A percentile compares a stretch with the other conserved stretches of the same genome.
Evolutionary conservation across 2,329 filamentous ascomycete genomes (phyloP).

Genomic region (Cordyceps pruinosa): DNA sequence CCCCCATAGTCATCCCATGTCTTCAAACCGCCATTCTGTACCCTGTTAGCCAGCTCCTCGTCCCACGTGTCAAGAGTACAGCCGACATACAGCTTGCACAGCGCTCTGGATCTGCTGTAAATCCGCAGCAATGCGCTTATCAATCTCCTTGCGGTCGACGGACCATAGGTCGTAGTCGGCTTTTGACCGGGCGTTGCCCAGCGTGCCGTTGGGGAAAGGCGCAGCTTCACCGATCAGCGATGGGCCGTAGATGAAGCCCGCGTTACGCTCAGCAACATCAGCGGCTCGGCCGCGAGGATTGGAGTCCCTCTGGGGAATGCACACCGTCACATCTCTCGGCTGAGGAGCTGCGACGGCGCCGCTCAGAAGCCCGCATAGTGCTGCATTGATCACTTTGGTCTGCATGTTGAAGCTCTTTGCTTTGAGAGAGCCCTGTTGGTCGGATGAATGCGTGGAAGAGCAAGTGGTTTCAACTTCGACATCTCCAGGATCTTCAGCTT

Average conservation of each 20-base stretch:
- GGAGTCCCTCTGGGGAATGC: conserved; percentile 15
- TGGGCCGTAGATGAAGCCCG: conserved; percentile 16
- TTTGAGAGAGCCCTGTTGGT: too few relatives aligned
- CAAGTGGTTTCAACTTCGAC: too few relatives aligned
- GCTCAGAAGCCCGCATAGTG: background rate
- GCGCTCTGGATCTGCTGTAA: conserved; percentile 7
- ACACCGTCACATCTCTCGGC: background rate
- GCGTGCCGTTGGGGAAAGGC: conserved; percentile 17
- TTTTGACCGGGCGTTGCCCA: conserved; percentile 15
- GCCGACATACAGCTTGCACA: conserved; percentile 6
- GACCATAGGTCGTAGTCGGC: conserved; percentile 15
- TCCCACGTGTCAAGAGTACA: too few relatives aligned
- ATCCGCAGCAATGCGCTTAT: conserved; percentile 11
- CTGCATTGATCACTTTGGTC: background rate
- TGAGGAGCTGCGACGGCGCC: background rate
- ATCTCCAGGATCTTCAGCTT: background rate
- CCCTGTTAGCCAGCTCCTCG: background rate
- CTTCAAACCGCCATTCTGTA: conserved; percentile 20
- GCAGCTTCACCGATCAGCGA: conserved; percentile 18
- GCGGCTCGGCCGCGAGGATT: conserved; percentile 9
- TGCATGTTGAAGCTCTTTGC: background rate
- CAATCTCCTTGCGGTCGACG: conserved; percentile 15
- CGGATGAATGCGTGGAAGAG: background rate
- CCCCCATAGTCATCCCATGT: conserved; percentile 30
- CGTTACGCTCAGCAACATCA: conserved; percentile 9